phyloP scores from a whole-genome alignment of 2,329 filamentous ascomycete genomes.

The Fonsecaea nubica region DNA sequence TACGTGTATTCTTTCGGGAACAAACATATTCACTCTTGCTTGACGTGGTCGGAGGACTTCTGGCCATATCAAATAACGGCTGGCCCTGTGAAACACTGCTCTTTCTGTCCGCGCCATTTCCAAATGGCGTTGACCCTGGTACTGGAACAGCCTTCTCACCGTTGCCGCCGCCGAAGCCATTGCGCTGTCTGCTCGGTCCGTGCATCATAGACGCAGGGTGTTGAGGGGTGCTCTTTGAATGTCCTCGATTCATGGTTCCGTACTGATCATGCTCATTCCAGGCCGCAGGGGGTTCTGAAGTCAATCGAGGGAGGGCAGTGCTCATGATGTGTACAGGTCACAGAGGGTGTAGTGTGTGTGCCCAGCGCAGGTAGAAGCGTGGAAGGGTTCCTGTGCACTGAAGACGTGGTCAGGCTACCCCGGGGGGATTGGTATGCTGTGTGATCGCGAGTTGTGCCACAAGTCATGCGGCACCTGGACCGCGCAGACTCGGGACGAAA shows the following conservation, averaged over 20 bases:
- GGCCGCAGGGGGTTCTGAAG: slow-evolving; percentile 19
- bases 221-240: slow-evolving; percentile 29
- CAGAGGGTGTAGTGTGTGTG: neutral
- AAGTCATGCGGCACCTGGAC: slow-evolving; percentile 35
- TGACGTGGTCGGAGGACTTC: slow-evolving; percentile 54
- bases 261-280: slow-evolving; percentile 32
- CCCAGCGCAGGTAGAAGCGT: slow-evolving; percentile 7
- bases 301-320: slow-evolving; percentile 28
- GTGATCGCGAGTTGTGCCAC: slow-evolving; percentile 26
- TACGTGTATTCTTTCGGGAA: neutral
- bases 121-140: slow-evolving; percentile 25
- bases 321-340: slow-evolving; percentile 20
- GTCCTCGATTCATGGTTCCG: slow-evolving; percentile 25
- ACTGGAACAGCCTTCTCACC: slow-evolving; percentile 35
- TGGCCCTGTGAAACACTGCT: slow-evolving; percentile 36
- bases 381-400: neutral
- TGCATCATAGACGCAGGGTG: slow-evolving; percentile 22
- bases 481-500: slow-evolving; percentile 26
- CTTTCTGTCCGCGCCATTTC: slow-evolving; percentile 33
- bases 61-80: slow-evolving; percentile 52
- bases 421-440: slow-evolving; percentile 22
- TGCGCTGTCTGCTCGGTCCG: slow-evolving; percentile 27
- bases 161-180: slow-evolving; percentile 22
- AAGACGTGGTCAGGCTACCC: slow-evolving; percentile 26
- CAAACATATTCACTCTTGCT: slow-evolving; percentile 47